Conservation (phyloP, 805 yeast genomes). For the Suhomyces pyralidae region DNA sequence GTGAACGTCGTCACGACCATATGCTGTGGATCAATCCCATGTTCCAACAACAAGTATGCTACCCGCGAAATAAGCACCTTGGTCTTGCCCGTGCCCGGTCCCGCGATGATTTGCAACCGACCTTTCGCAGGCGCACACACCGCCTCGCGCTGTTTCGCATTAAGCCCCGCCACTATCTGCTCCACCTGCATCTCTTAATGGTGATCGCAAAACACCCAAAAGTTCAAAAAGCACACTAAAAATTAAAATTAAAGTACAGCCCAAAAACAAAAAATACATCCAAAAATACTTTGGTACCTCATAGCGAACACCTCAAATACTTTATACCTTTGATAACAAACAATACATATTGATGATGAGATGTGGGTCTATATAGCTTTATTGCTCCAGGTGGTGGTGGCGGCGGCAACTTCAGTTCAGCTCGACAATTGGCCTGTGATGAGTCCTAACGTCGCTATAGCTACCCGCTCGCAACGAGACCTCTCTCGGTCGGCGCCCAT, state of each 20-base stretch:
- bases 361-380: neutral
- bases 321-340: neutral
- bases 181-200: neutral
- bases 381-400: neutral
- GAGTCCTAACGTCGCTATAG: conserved; percentile 12
- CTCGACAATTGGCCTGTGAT: conserved; percentile 2
- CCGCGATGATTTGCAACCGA: conserved; percentile 52
- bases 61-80: conserved; percentile 78
- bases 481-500: conserved; percentile 27
- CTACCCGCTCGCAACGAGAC: conserved; percentile 36
- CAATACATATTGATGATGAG: neutral
- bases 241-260: neutral
- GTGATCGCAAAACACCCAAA: neutral
- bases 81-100: conserved; percentile 76
- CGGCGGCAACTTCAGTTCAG: neutral
- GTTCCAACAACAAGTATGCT: conserved; percentile 57
- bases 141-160: conserved; percentile 42
- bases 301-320: no score
- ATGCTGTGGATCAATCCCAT: conserved; percentile 53
- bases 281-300: neutral
- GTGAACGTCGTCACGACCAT: conserved; percentile 91
- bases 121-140: conserved; percentile 38
- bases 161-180: conserved; percentile 25
- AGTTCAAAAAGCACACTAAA: neutral
- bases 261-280: neutral